Percentiles rank a stretch among this genome's conserved stretches.
Conservation (phyloP, 75 land plant species). For the Isoetes taiwanensis region DNA sequence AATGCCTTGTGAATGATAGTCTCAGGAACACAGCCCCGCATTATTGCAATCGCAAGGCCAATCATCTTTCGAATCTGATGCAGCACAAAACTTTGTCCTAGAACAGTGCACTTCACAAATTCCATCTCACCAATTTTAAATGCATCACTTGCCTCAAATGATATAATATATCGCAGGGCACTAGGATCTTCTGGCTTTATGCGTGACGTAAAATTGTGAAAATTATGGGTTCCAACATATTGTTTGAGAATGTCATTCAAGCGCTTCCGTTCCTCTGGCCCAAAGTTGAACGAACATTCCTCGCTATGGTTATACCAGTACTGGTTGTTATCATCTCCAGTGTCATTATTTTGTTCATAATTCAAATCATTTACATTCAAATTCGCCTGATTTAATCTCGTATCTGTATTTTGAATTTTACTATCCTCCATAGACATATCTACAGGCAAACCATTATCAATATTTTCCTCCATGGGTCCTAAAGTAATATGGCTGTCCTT, state of each 20-base stretch:
- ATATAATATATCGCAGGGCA: conserved; percentile 63
- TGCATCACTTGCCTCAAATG: conserved; percentile 45
- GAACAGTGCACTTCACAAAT: conserved; percentile 71
- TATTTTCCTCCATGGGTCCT: conserved; percentile 1
- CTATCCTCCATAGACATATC: background rate
- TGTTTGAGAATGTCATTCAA: conserved; percentile 44
- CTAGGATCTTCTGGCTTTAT: conserved; percentile 82
- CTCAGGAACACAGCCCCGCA: conserved; percentile 81
- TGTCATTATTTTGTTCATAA: background rate
- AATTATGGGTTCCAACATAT: conserved; percentile 80
- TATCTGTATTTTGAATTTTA: background rate
- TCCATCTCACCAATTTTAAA: conserved; percentile 54
- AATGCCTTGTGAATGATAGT: conserved; percentile 51
- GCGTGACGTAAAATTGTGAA: conserved; percentile 85
- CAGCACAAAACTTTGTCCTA: conserved; percentile 98
- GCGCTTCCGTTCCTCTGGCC: conserved; percentile 44
- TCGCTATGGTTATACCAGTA: background rate
- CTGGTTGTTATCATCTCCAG: background rate
- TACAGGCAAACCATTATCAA: background rate
- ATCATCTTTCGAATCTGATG: conserved; percentile 97
- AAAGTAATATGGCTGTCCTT: conserved; percentile 18
- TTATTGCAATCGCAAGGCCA: conserved; percentile 76
- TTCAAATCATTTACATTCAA: background rate
- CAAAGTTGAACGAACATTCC: conserved; percentile 40
- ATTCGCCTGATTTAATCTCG: background rate